Evolutionary conservation across 148 eudicot genomes (phyloP).

Genomic region (Suaeda aralocaspica): DNA sequence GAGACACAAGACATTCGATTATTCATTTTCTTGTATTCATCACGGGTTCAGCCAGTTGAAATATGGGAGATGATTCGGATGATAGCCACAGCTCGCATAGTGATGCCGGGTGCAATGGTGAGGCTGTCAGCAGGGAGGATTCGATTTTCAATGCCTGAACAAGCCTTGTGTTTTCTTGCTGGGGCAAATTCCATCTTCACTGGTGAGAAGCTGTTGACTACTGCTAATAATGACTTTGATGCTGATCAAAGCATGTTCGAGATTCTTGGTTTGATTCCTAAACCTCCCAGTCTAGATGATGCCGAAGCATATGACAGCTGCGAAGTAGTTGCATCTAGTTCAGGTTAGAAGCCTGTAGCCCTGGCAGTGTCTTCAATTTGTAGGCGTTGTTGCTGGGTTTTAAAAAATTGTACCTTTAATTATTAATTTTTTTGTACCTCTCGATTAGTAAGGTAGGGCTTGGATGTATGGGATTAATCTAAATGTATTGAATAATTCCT

Average conservation of each 20-base stretch:
- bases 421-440: not conserved
- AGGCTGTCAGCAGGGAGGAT: constrained; percentile 95
- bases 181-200: constrained; percentile 98
- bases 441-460: no score
- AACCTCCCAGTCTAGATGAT: constrained; percentile 62
- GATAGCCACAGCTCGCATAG: constrained; percentile 91
- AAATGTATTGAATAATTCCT: no score
- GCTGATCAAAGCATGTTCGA: constrained; percentile 93
- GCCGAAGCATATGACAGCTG: constrained; percentile 36
- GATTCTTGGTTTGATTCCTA: constrained; percentile 78
- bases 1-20: not conserved
- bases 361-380: constrained; percentile 6
- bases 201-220: constrained; percentile 88
- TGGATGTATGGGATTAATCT: no score
- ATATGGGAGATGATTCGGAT: constrained; percentile 99
- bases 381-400: not conserved
- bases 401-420: not conserved
- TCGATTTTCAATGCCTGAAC: constrained; percentile 78
- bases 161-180: constrained; percentile 93
- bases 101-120: constrained; percentile 96
- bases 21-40: not conserved
- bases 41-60: constrained; percentile 68
- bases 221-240: constrained; percentile 88
- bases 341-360: constrained; percentile 29
- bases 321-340: constrained; percentile 50